A percentile compares a stretch with the other conserved stretches of the same genome.
Conservation (phyloP, 768 basidiomycete genomes). For the Boletellus ananiceps region DNA sequence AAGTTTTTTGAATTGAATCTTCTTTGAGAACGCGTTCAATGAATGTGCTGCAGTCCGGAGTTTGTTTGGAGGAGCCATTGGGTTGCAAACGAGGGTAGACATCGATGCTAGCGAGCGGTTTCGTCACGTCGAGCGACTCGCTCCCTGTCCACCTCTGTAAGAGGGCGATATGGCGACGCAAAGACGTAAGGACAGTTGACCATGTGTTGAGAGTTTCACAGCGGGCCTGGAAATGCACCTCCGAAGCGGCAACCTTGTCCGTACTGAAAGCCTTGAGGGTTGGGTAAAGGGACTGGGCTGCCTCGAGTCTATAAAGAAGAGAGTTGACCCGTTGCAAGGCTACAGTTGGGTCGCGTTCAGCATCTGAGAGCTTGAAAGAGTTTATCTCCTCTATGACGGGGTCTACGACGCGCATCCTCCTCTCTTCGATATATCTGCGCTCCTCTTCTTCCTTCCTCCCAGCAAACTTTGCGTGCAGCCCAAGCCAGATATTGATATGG, state of each 20-base stretch:
- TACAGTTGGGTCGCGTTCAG: conserved; percentile 31
- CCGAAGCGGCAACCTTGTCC: conserved; percentile 71
- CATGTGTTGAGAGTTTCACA: conserved; percentile 89
- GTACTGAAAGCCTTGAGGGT: conserved; percentile 71
- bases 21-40: conserved; percentile 93
- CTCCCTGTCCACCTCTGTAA: conserved; percentile 93
- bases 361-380: conserved; percentile 59
- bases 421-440: conserved; percentile 74
- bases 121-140: conserved; percentile 83
- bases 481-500: conserved; percentile 79
- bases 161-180: conserved; percentile 75
- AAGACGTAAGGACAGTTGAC: conserved; percentile 81
- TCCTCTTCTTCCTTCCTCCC: conserved; percentile 81
- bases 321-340: conserved; percentile 60
- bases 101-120: conserved; percentile 68
- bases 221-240: conserved; percentile 67
- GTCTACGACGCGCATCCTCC: conserved; percentile 76
- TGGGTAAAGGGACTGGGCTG: conserved; percentile 85
- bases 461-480: conserved; percentile 82
- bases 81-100: conserved; percentile 27
- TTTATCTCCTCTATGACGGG: conserved; percentile 79
- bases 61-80: conserved; percentile 38
- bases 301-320: conserved; percentile 70
- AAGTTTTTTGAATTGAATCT: conserved; percentile 91
- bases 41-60: conserved; percentile 74